Base-by-base conservation (phyloP, 495 filamentous ascomycete species). In the Penicillium canariense region DNA sequence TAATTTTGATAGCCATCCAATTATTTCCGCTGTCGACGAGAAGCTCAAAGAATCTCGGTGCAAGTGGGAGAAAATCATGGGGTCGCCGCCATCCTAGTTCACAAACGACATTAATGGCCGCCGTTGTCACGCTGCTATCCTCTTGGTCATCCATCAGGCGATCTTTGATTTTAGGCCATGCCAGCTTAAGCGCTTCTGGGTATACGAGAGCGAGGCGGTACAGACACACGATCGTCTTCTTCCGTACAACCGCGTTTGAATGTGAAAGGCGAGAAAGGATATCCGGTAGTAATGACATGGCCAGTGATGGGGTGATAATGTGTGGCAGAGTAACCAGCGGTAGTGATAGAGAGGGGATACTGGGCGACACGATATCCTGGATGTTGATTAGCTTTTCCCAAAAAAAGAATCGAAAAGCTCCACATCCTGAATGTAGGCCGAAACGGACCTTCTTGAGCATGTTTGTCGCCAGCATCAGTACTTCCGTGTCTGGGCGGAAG, bases 1-100 rank as follows among this genome's bases (percentile, higher is more conserved):
- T 98, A 50, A 97, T 83, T 62, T 98, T 98, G 65, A 98, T 97
- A 28, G 91, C 92, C 93, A 98, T 97, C 94, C 94, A 98, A 72
- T 98, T 98, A 67, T 98, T 97, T 5, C 87, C 88, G 27, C 90
- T 83, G 47, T 93, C 88, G n/a, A 96, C 91, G 9, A 98, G 75
- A 10, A 98, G 76, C 48, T 95, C 90, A 58, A 97, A 98, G 28
- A 98, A 74, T 46, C 94, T 80, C 10, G 95, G 94, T 5, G 94
- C 94, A 12, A 98, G 74, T 7, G 95, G 87, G 2, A 98, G 80
- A 60, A 97, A 97, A 66, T 98, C 96, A 55, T 89, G 85, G 1
- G 94, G 94, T 55, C 96, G 82, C 57, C 94, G 80, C 86, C 93
- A 96, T 2, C 94, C 95, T 17, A 98, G 77, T 69, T 98, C 94